These are phyloP conservation scores for Camelina hispida DNA, from an alignment of 345 rosid genomes.

Conservation along the genomic window DNA sequence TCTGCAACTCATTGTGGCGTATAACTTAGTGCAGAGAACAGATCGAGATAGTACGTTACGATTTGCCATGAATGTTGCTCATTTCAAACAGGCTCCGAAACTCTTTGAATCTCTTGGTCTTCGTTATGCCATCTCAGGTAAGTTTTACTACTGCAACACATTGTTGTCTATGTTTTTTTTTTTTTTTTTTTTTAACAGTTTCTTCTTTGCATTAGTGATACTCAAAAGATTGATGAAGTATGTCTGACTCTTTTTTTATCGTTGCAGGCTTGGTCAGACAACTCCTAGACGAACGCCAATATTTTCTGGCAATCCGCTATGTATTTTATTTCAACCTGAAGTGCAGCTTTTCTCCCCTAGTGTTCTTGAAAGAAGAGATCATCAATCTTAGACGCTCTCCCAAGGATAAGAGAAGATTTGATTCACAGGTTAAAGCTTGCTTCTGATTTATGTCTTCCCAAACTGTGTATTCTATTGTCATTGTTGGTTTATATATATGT, in stretches of 20 bases:
- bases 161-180: neutral
- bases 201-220: neutral
- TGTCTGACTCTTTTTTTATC: constrained; percentile 1
- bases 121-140: constrained; percentile 17
- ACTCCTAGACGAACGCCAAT: constrained; percentile 6
- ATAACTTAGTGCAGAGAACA: constrained; percentile 14
- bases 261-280: constrained; percentile 20
- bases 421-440: constrained; percentile 33
- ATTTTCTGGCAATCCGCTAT: constrained; percentile 33
- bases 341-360: constrained; percentile 13
- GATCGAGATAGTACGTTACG: neutral
- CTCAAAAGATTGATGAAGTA: constrained; percentile 18
- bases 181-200: neutral
- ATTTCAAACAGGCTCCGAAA: constrained; percentile 39
- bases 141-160: constrained; percentile 19
- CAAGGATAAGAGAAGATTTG: constrained; percentile 22
- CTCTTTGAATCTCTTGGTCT: constrained; percentile 40
- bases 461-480: constrained; percentile 12
- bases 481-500: constrained; percentile 16
- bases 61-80: constrained; percentile 19
- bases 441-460: constrained; percentile 1
- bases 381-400: constrained; percentile 13
- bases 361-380: constrained; percentile 31
- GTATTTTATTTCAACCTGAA: constrained; percentile 27
- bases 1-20: constrained; percentile 39